Conservation (phyloP, 2,329 filamentous ascomycete genomes). For the Ophiocordyceps sinensis region DNA sequence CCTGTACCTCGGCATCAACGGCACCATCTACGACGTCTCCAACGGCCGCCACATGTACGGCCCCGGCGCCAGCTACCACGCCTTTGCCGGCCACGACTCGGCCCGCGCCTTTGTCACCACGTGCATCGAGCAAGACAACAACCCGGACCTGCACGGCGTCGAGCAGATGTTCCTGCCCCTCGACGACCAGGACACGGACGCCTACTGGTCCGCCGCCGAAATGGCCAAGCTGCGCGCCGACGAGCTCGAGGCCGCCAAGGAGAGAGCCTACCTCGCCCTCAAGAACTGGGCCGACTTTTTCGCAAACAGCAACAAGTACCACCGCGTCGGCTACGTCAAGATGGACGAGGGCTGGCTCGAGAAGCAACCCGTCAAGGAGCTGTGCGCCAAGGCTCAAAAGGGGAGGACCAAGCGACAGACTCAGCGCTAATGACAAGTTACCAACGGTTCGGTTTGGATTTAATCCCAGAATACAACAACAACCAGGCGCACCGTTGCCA, state of each 20-base stretch:
- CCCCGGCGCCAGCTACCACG: constrained; percentile 71
- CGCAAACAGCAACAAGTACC: constrained; percentile 64
- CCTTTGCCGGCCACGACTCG: constrained; percentile 79
- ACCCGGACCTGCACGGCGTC: constrained; percentile 69
- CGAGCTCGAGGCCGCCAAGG: constrained; percentile 51
- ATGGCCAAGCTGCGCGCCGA: constrained; percentile 37
- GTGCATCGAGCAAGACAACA: constrained; percentile 78
- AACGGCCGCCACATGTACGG: constrained; percentile 57
- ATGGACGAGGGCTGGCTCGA: constrained; percentile 46
- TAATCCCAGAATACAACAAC: too few relatives aligned
- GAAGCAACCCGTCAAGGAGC: constrained; percentile 41
- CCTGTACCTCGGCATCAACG: constrained; percentile 82
- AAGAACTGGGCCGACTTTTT: constrained; percentile 80
- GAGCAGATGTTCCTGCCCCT: constrained; percentile 70
- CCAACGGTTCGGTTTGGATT: too few relatives aligned
- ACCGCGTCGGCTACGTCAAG: constrained; percentile 61
- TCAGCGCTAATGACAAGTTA: neutral
- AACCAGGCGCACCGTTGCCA: too few relatives aligned
- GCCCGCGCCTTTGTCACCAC: constrained; percentile 82
- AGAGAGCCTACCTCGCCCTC: constrained; percentile 52
- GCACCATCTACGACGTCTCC: constrained; percentile 75
- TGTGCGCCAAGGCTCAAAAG: constrained; percentile 60
- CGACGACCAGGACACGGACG: constrained; percentile 48
- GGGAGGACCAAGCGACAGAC: constrained; percentile 34
- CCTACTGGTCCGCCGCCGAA: constrained; percentile 38